phyloP scores from a whole-genome alignment of 352 stramenopile genomes.

The Globisporangium camurandrum region DNA sequence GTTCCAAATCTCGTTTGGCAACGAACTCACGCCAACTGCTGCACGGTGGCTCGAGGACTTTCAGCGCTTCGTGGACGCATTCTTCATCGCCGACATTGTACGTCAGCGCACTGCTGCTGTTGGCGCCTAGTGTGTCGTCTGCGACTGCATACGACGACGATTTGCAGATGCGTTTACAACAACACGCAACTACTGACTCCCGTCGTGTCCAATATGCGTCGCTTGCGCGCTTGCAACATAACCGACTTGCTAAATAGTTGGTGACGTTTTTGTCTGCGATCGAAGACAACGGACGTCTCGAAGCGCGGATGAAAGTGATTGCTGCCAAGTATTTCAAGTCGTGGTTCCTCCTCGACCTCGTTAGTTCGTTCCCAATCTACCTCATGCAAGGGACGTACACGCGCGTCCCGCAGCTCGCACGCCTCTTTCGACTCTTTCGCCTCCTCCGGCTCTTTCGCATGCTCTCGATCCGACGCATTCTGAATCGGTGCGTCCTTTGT shows the following conservation, averaged over 20 bases:
- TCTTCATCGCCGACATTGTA: slow-evolving; percentile 75
- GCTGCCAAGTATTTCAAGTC: slow-evolving; percentile 49
- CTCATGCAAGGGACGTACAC: slow-evolving; percentile 52
- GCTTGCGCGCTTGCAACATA: neutral
- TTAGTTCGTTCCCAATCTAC: slow-evolving; percentile 72
- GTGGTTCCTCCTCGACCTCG: slow-evolving; percentile 70
- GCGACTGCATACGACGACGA: no score
- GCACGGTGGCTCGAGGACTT: slow-evolving; percentile 34
- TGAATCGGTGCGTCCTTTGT: slow-evolving; percentile 29
- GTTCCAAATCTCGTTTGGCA: slow-evolving; percentile 65
- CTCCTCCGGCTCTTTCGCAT: slow-evolving; percentile 63
- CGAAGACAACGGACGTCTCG: slow-evolving; percentile 50
- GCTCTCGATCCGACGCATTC: slow-evolving; percentile 51
- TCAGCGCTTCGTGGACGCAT: slow-evolving; percentile 49
- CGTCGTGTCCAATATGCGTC: neutral
- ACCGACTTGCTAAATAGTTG: slow-evolving; percentile 24
- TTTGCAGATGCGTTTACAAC: no score
- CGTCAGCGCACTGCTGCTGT: slow-evolving; percentile 8
- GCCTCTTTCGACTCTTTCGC: slow-evolving; percentile 52
- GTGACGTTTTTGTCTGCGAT: slow-evolving; percentile 72
- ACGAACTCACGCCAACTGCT: slow-evolving; percentile 12
- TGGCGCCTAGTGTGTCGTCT: no score
- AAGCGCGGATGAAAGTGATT: slow-evolving; percentile 37
- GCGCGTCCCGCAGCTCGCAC: slow-evolving; percentile 49
- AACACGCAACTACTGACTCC: no score